These are phyloP conservation scores for Tetramitus jugosus DNA, from an alignment of 208 protist genomes.

Conservation along the genomic window DNA sequence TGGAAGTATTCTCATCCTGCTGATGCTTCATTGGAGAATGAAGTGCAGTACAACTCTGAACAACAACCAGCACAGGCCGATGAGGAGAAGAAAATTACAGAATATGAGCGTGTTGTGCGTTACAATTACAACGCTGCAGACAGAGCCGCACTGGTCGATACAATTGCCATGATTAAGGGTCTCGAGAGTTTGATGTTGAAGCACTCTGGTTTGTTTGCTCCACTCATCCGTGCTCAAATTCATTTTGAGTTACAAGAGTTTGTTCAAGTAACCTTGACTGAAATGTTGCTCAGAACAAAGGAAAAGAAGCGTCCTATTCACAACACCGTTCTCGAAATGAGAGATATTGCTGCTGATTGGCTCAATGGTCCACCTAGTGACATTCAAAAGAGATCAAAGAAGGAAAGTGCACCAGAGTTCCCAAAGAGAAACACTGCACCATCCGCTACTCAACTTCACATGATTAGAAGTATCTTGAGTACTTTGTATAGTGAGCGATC, in stretches of 20 bases:
- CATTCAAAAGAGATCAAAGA: neutral
- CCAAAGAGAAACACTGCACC: conserved; percentile 11
- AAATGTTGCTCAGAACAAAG: conserved; percentile 30
- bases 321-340: neutral
- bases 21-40: neutral
- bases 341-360: conserved; percentile 13
- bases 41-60: neutral
- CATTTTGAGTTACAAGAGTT: conserved; percentile 55
- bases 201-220: conserved; percentile 34
- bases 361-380: neutral
- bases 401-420: neutral
- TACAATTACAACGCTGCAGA: conserved; percentile 56
- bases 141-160: conserved; percentile 42
- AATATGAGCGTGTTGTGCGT: conserved; percentile 48
- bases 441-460: conserved; percentile 25
- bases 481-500: conserved; percentile 20
- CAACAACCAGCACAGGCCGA: neutral
- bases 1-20: conserved; percentile 54
- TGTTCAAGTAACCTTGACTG: conserved; percentile 44
- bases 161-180: conserved; percentile 54
- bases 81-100: neutral
- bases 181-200: conserved; percentile 35
- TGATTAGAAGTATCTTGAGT: conserved; percentile 18
- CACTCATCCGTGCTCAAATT: conserved; percentile 41
- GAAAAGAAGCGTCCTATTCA: conserved; percentile 43